Evolutionary conservation across 2,329 filamentous ascomycete species (phyloP), one percentile per base, ranked within the genome.

Genomic region (Stagonosporopsis chrysanthemi): DNA sequence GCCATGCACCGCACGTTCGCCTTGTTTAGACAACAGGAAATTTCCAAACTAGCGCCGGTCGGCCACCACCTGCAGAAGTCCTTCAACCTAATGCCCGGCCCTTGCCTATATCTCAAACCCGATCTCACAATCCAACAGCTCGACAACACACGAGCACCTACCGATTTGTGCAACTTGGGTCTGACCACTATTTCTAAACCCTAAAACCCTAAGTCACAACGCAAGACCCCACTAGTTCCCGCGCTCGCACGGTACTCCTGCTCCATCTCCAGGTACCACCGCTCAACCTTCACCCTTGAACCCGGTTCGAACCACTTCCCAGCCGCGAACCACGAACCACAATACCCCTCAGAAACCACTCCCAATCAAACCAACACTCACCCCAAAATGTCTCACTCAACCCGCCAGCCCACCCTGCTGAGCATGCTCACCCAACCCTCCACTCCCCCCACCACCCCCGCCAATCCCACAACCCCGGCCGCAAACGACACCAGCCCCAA

Each of bases 331-430:
- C 15, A 19, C 15, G 19, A 19, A 14, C 29, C 29, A 31, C 9
- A 31, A 7, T 9, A 11, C 8, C 29, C 8, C 8, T 31, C 29
- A 31, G 19, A 19, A 19, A 19, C 19, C 19, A 19, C 19, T 19
- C 19, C 19, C 19, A 5, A 17, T 14, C 19, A 29, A 31, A 22
- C 23, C 45, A 40, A 23, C 24, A 14, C 22, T 8, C 19, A 39
- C 24, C 1, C n/a, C 23, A 42, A 31, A 8, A 56, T 57, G 54
- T 48, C 54, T 9, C 48, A 48, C 8, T 29, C 46, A 29, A 22
- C 54, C 24, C 54, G 54, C 33, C 54, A 57, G 41, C 54, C 54
- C 19, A 57, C 54, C 5, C 54, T 57, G 11, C 54, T 57, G 17
- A 49, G 54, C 48, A 57, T 57, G 54, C 48, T 57, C 19, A 49